phyloP scores from a whole-genome alignment of 805 yeast species.

The Pichia exigua region DNA sequence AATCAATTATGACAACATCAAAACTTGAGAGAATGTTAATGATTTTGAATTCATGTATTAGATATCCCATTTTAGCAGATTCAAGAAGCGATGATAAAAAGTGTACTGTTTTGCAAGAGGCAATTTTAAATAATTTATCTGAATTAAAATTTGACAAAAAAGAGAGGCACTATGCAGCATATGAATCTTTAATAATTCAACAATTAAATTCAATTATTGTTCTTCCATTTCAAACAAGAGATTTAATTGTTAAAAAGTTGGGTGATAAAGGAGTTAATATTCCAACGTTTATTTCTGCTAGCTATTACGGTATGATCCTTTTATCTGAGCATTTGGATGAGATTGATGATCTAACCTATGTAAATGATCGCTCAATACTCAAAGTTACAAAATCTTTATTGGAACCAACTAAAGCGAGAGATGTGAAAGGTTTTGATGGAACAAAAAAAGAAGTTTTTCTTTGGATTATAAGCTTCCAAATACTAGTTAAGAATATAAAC shows the following conservation, averaged over 20 bases:
- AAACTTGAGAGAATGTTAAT: slow-evolving; percentile 44
- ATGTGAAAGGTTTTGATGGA: slow-evolving; percentile 2
- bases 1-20: slow-evolving; percentile 25
- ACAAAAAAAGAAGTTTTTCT: slow-evolving; percentile 24
- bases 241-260: slow-evolving; percentile 48
- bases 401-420: slow-evolving; percentile 41
- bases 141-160: slow-evolving; percentile 14
- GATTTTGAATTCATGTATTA: slow-evolving; percentile 56
- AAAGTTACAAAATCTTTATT: slow-evolving; percentile 43
- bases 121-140: slow-evolving; percentile 45
- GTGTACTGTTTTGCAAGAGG: slow-evolving; percentile 56
- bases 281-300: slow-evolving; percentile 57
- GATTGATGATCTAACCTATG: slow-evolving; percentile 27
- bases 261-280: slow-evolving; percentile 33
- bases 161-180: slow-evolving; percentile 21
- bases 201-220: slow-evolving; percentile 47
- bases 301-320: slow-evolving; percentile 39
- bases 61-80: slow-evolving; percentile 67
- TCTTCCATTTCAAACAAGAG: slow-evolving; percentile 56
- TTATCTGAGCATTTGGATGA: slow-evolving; percentile 32
- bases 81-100: slow-evolving; percentile 44
- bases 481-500: slow-evolving; percentile 31
- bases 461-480: slow-evolving; percentile 46
- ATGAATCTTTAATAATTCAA: slow-evolving; percentile 39
- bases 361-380: slow-evolving; percentile 38